These are phyloP conservation scores for Phytophthora podocarpi DNA, from an alignment of 352 stramenopile genomes.

Conservation along the genomic window DNA sequence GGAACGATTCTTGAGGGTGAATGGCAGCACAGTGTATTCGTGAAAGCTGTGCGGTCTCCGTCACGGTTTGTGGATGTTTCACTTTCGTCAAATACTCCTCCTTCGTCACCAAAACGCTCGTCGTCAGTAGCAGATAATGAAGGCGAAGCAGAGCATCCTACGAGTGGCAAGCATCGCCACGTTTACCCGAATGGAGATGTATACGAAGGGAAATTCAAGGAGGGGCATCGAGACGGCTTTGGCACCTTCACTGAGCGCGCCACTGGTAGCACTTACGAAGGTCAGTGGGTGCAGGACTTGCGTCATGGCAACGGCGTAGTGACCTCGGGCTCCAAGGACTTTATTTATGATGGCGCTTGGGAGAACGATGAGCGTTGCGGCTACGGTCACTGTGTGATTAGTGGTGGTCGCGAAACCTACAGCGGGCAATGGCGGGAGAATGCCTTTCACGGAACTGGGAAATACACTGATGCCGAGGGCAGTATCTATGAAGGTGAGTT, in stretches of 20 bases:
- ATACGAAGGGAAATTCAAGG: conserved; percentile 74
- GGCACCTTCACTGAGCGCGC: conserved; percentile 65
- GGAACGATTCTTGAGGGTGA: conserved; percentile 72
- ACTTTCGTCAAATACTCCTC: conserved; percentile 27
- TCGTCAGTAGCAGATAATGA: not conserved
- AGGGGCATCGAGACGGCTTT: conserved; percentile 51
- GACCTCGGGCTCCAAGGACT: conserved; percentile 75
- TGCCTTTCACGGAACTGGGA: conserved; percentile 78
- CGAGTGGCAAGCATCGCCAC: conserved; percentile 41
- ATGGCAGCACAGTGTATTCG: conserved; percentile 75
- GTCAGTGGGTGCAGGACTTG: conserved; percentile 62
- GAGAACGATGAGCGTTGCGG: conserved; percentile 57
- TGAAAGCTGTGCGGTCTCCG: conserved; percentile 44
- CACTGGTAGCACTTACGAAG: conserved; percentile 75
- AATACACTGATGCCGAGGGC: conserved; percentile 83
- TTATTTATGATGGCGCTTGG: conserved; percentile 86
- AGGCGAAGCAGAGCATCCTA: conserved; percentile 26
- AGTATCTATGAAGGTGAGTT: conserved; percentile 88
- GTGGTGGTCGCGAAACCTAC: conserved; percentile 70
- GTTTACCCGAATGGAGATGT: conserved; percentile 71
- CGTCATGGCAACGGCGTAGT: conserved; percentile 71
- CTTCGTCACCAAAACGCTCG: conserved; percentile 2
- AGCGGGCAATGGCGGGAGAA: conserved; percentile 74
- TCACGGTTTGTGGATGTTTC: conserved; percentile 72
- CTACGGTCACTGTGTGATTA: conserved; percentile 80